A percentile compares a stretch with the other conserved stretches of the same genome.
phyloP scores from a whole-genome alignment of 805 yeast genomes.

The Barnettozyma vustinii region DNA sequence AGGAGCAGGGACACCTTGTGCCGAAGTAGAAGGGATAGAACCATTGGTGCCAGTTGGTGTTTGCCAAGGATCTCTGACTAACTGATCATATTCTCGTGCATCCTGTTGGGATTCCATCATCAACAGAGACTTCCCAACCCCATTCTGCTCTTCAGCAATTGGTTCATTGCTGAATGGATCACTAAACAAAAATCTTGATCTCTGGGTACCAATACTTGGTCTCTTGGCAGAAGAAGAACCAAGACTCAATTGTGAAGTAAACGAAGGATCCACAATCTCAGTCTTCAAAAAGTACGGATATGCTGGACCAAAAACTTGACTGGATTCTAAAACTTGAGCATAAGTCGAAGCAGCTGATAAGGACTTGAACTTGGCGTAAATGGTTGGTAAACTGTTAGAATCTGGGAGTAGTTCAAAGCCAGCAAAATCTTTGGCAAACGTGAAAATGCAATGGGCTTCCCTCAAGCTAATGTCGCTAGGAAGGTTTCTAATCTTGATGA shows the following conservation, averaged over 20 bases:
- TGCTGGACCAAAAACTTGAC: constrained; percentile 44
- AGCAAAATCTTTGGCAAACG: constrained; percentile 60
- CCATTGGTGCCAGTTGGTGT: constrained; percentile 6
- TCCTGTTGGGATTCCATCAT: constrained; percentile 34
- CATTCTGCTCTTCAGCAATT: constrained; percentile 24
- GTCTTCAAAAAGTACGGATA: constrained; percentile 35
- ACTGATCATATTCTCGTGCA: constrained; percentile 35
- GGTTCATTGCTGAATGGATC: constrained; percentile 48
- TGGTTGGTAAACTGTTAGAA: constrained; percentile 29
- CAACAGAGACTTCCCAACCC: constrained; percentile 36
- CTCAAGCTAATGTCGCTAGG: constrained; percentile 61
- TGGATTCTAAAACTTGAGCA: constrained; percentile 36
- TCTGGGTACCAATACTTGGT: constrained; percentile 49
- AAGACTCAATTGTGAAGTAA: constrained; percentile 14
- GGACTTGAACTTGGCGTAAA: constrained; percentile 42
- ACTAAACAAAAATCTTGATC: constrained; percentile 65
- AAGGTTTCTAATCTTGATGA: constrained; percentile 45
- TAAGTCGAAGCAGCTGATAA: constrained; percentile 38
- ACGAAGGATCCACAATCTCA: constrained; percentile 34
- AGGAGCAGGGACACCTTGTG: constrained; percentile 12
- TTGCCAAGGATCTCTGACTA: constrained; percentile 41
- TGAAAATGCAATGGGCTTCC: constrained; percentile 63
- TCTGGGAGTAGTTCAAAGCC: constrained; percentile 42
- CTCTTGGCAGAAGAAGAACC: constrained; percentile 35
- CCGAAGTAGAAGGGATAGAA: constrained; percentile 4